Evolutionary conservation across 1,139 yeast species (phyloP).

Genomic region (Suhomyces maxii): DNA sequence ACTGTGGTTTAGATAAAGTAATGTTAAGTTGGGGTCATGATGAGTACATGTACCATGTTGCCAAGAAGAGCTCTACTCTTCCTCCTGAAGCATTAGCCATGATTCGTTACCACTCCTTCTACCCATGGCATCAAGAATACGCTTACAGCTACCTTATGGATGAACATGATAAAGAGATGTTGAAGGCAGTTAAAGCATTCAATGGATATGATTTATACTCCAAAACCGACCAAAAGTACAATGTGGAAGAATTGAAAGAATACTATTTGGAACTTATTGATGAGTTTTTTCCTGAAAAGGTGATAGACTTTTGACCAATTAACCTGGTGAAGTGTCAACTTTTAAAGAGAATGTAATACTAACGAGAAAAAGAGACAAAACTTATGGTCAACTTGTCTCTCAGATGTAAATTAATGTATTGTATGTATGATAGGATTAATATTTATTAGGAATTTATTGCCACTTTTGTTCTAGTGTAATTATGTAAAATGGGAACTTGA

Average conservation of each 20-base stretch:
- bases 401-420: not conserved
- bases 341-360: no score
- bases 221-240: constrained; percentile 51
- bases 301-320: constrained; percentile 50
- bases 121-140: constrained; percentile 75
- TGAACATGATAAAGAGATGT: constrained; percentile 60
- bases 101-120: constrained; percentile 74
- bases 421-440: not conserved
- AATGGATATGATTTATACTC: constrained; percentile 71
- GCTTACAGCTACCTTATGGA: constrained; percentile 68
- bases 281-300: constrained; percentile 61
- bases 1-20: constrained; percentile 68
- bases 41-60: constrained; percentile 74
- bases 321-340: no score
- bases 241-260: constrained; percentile 51
- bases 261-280: constrained; percentile 65
- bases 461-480: no score
- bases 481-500: no score
- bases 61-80: constrained; percentile 60
- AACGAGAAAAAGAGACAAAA: no score
- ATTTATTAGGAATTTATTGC: no score
- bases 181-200: constrained; percentile 64
- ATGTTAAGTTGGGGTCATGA: constrained; percentile 83
- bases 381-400: no score
- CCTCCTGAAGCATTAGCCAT: constrained; percentile 71